Base-by-base conservation (phyloP, 2,329 filamentous ascomycete genomes). In the Neonectria ditissima region DNA sequence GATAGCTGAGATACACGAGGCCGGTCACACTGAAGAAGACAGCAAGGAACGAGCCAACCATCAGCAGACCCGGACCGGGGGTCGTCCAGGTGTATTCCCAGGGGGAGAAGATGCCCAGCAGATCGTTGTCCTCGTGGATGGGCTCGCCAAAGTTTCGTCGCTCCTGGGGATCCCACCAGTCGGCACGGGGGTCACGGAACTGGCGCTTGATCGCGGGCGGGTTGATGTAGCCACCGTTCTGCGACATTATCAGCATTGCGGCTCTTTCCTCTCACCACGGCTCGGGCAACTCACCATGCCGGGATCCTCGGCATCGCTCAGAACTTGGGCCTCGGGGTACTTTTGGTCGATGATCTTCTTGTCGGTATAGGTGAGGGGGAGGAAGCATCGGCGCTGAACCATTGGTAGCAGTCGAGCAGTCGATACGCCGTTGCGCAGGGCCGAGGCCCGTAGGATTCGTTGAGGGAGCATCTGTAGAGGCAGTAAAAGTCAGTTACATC, bases 141-240 rank as follows among this genome's bases (percentile, higher is more conserved):
- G 95, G 93, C 81, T 99, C 97, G 80, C 94, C 94, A 78, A 92
- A 98, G 86, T 99, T 98, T 75, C 96, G 89, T 78, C 94, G 91
- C 81, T 98, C 96, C 83, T 99, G 96, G 80, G 94, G 92, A 82
- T 99, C 95, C 93, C 94, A 98, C 93, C 94, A 99, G 77, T 93
- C 90, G 77, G 81, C 95, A 79, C 98, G 88, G 37, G 97, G 96
- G 80, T 98, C 96, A 78, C 96, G 93, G 83, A 93, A 92, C 80
- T 94, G 91, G 73, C 95, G 92, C 86, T 97, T 97, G 80, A 95
- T 83, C 58, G 86, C 81, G 14, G 89, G 88, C 62, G 92, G 92
- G 81, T 94, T 93, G 76, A 92, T 86, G 80, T 93, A 96, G 79
- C 91, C 91, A 76, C 92, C 93, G 80, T 94, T 97, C 92, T 94